Evolutionary conservation across 176 grass and related monocot genomes (phyloP).

Genomic region (Melocanna baccifera): DNA sequence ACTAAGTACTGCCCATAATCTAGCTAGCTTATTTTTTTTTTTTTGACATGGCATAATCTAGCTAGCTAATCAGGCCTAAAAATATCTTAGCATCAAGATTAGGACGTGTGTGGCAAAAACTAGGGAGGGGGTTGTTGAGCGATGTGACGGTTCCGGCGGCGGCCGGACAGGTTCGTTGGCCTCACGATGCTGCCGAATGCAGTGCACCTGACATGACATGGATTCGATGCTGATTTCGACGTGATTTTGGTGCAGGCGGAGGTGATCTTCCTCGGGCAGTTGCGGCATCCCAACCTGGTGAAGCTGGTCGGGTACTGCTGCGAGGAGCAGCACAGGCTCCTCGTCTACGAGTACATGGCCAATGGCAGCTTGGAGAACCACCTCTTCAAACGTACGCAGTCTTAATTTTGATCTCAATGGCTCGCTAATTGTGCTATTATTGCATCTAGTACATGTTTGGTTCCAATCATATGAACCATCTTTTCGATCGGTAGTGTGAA

Average conservation of each 20-base stretch:
- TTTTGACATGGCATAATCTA: neutral
- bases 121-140: constrained; percentile 22
- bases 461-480: neutral
- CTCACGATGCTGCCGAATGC: neutral
- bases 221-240: neutral
- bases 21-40: neutral
- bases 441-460: neutral
- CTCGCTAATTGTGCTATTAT: neutral
- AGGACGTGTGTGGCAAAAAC: constrained; percentile 23
- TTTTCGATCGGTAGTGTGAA: neutral
- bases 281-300: constrained; percentile 80
- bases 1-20: neutral
- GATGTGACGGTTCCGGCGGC: constrained; percentile 43
- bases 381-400: constrained; percentile 61
- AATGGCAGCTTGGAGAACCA: constrained; percentile 68
- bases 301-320: constrained; percentile 88
- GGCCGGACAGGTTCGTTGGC: constrained; percentile 19
- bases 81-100: constrained; percentile 11
- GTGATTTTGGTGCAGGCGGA: constrained; percentile 50
- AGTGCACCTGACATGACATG: neutral
- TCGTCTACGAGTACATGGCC: constrained; percentile 79
- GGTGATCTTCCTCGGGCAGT: constrained; percentile 82
- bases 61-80: neutral
- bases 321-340: constrained; percentile 63
- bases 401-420: neutral